These are phyloP conservation scores for Scytalidium lignicola DNA, from an alignment of 2,329 filamentous ascomycete genomes.

Conservation along the genomic window DNA sequence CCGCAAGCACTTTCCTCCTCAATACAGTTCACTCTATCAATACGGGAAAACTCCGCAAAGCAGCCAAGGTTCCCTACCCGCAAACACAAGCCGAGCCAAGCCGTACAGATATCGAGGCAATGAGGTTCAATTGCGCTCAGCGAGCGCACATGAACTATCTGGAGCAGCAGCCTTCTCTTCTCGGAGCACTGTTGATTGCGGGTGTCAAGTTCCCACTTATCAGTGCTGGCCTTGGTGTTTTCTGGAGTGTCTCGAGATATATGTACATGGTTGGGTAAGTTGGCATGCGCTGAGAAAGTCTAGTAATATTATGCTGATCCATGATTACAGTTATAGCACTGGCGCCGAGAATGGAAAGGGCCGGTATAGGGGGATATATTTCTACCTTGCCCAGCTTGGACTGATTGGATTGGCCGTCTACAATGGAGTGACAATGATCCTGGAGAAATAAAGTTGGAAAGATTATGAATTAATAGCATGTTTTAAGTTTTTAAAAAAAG, in stretches of 20 bases:
- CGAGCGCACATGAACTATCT: conserved; percentile 59
- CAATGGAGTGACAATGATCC: conserved; percentile 17
- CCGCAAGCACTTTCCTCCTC: conserved; percentile 52
- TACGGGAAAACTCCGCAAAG: conserved; percentile 45
- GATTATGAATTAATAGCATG: background rate
- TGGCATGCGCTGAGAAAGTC: background rate
- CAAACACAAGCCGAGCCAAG: conserved; percentile 40
- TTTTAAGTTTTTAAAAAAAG: background rate
- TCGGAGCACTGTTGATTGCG: conserved; percentile 48
- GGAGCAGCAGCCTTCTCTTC: conserved; percentile 52
- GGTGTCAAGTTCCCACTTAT: conserved; percentile 50
- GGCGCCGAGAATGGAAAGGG: conserved; percentile 19
- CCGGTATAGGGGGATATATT: conserved; percentile 18
- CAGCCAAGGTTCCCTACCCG: conserved; percentile 51
- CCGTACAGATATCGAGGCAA: conserved; percentile 29
- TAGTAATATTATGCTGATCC: too few relatives aligned
- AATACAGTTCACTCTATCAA: conserved; percentile 47
- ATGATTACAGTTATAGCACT: conserved; percentile 9
- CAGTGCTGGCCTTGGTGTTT: conserved; percentile 43
- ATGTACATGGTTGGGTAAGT: conserved; percentile 52
- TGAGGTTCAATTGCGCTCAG: conserved; percentile 61
- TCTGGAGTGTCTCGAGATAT: conserved; percentile 48
- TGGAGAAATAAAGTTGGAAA: conserved; percentile 17
- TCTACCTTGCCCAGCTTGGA: conserved; percentile 19
- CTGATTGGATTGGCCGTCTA: conserved; percentile 21